Evolutionary conservation across 2,329 filamentous ascomycete genomes (phyloP).

Genomic region (Fusarium tuaranense): DNA sequence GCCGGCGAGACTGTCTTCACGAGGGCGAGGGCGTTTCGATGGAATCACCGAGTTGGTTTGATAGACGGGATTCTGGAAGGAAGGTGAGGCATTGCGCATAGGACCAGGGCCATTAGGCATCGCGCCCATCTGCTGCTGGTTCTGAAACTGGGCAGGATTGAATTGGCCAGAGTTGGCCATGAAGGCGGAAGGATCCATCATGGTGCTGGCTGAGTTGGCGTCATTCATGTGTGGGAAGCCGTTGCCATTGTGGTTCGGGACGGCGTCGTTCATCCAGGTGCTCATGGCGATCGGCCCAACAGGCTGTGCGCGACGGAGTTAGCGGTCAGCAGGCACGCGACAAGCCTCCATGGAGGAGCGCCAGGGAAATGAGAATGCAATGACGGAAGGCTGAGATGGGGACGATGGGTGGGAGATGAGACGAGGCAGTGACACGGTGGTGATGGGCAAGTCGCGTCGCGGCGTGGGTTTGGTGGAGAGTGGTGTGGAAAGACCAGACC

Average conservation of each 20-base stretch:
- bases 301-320: slow-evolving; percentile 58
- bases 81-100: slow-evolving; percentile 85
- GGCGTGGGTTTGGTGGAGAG: slow-evolving; percentile 56
- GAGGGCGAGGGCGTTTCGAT: slow-evolving; percentile 85
- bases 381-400: slow-evolving; percentile 54
- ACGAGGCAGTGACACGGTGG: slow-evolving; percentile 62
- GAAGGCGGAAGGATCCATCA: slow-evolving; percentile 75
- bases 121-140: slow-evolving; percentile 63
- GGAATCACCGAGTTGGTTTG: slow-evolving; percentile 89
- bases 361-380: slow-evolving; percentile 45
- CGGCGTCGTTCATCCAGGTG: slow-evolving; percentile 79
- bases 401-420: slow-evolving; percentile 50
- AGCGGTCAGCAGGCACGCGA: slow-evolving; percentile 56
- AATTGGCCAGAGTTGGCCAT: slow-evolving; percentile 71
- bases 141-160: slow-evolving; percentile 69
- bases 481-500: slow-evolving; percentile 48
- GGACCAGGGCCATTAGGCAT: slow-evolving; percentile 86
- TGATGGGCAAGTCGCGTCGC: slow-evolving; percentile 58
- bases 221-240: slow-evolving; percentile 75
- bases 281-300: slow-evolving; percentile 70
- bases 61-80: slow-evolving; percentile 81
- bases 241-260: slow-evolving; percentile 78
- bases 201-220: slow-evolving; percentile 65
- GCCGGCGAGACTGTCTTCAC: slow-evolving; percentile 86
- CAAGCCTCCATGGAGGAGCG: slow-evolving; percentile 55